Evolutionary conservation across 2,329 filamentous ascomycete genomes (phyloP), one percentile per base, ranked within the genome.

Genomic region (Cytospora piceae): DNA sequence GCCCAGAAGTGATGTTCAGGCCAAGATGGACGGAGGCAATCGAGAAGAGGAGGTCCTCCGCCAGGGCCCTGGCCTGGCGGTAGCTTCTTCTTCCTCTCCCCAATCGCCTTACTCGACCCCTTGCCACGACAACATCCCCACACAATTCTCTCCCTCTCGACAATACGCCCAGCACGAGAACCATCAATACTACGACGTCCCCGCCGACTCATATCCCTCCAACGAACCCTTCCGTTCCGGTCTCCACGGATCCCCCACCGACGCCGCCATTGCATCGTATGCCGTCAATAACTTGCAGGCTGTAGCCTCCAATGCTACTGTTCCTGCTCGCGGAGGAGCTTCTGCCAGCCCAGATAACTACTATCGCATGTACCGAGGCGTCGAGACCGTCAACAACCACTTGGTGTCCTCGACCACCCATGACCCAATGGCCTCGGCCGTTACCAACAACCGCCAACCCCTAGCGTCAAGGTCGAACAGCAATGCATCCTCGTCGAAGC

Each of bases 291-390:
- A 79, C 71, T 71, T 72, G 52, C 72, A 77, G 67, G 76, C 77
- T 69, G 74, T 74, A 69, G 73, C 76, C 71, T 75, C 76, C 72
- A 78, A 79, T 73, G 74, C 76, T 68, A 71, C 74, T 65, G 69
- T 66, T 67, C 65, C 60, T 56, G 64, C 39, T 52, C 58, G 64
- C 54, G 68, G 63, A 61, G 61, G 76, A 73, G 77, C 77, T 71
- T 68, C 78, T 72, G 73, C 81, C 76, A 80, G 84, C 71, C 82
- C 83, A 71, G 83, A 84, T 80, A 79, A 83, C 73, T 86, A 85
- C 75, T 86, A 86, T 76, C 81, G 80, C 71, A 80, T 77, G 73
- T 83, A 82, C 72, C 77, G 77, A 71, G 75, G 74, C 71, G 72
- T 75, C 62, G 76, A 78, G 67, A 69, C 75, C 63, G 75, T 74